Percentiles rank a stretch among this genome's conserved stretches.
Conservation (phyloP, 2,329 filamentous ascomycete genomes). For the Talaromyces marneffei region DNA sequence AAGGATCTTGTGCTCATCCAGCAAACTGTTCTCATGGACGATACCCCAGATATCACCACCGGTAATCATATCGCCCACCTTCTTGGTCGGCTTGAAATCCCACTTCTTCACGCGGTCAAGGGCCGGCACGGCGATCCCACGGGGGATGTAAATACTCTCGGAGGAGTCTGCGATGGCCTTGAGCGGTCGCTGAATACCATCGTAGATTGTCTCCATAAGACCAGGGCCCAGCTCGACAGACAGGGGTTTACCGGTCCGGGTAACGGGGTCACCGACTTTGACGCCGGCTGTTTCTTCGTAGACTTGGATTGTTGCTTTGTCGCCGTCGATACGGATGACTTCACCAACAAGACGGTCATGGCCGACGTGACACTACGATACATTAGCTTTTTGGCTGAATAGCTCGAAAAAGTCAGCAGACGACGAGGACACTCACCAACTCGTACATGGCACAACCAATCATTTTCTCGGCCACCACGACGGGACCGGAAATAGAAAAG, state of each 20-base stretch:
- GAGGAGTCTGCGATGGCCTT: slow-evolving; percentile 72
- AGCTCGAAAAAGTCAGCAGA: background rate
- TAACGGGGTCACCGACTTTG: slow-evolving; percentile 88
- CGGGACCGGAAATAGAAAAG: slow-evolving; percentile 74
- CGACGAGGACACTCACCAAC: slow-evolving; percentile 56
- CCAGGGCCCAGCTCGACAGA: slow-evolving; percentile 96
- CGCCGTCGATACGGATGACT: slow-evolving; percentile 93
- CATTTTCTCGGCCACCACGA: slow-evolving; percentile 97
- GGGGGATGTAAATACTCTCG: slow-evolving; percentile 93
- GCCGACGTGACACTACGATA: slow-evolving; percentile 84
- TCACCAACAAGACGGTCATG: slow-evolving; percentile 90
- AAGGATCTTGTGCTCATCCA: slow-evolving; percentile 88
- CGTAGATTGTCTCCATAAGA: slow-evolving; percentile 98
- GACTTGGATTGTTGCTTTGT: slow-evolving; percentile 96
- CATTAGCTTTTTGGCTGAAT: background rate
- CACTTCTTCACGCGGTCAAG: slow-evolving; percentile 90
- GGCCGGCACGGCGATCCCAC: slow-evolving; percentile 80
- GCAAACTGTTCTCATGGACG: slow-evolving; percentile 92
- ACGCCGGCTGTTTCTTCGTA: slow-evolving; percentile 99
- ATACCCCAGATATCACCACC: slow-evolving; percentile 94
- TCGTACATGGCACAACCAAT: slow-evolving; percentile 99
- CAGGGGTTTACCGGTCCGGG: slow-evolving; percentile 85
- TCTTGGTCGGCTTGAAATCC: slow-evolving; percentile 83
- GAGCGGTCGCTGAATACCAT: slow-evolving; percentile 95
- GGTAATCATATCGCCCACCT: slow-evolving; percentile 94